Base-by-base conservation (phyloP, 805 yeast genomes). In the Jamesozyma gamospora region DNA sequence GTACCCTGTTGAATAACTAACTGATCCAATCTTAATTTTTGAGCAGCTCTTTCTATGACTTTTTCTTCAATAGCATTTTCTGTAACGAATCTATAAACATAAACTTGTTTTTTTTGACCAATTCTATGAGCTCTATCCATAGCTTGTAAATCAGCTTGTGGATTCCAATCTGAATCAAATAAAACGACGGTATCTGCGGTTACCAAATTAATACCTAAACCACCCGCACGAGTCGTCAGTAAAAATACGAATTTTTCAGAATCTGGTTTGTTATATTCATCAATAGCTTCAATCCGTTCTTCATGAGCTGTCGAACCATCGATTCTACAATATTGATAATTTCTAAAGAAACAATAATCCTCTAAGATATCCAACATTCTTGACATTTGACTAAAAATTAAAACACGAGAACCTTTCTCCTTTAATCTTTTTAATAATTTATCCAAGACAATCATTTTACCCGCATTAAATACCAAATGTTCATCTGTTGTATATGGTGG, bases 51-150 rank as follows among this genome's bases (percentile, higher is more conserved):
- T 55, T 90, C 97, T 45, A 90, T 71, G 12, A 90, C 96, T 52
- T 90, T 90, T 59, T 90, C 98, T 56, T 90, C 98, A 51, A 90
- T 85, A 1, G 97, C 95, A 63, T 85, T 78, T 56, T 90, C 97
- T 3, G 96, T 90, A 21, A 90, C 94, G 64, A 90, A 85, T 48
- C 98, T 69, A 59, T 74, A 90, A 15, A 90, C 97, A 51, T 79
- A 74, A 8, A 90, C 98, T 65, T 90, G 98, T 56, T 90, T 90
- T 58, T 84, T 90, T 60, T 88, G 97, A 15, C 97, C 97, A 56
- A 88, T 88, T 68, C 97, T 77, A 57, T 88, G 97, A 1, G 96
- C 97, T 56, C 97, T 74, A 60, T 90, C 97, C 97, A 88, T 88
- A 1, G 96, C 96, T 64, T 88, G 97, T 52, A 88, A 69, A 68